Evolutionary conservation across 345 rosid genomes (phyloP), one percentile per base, ranked within the genome.

Genomic region (Cardamine chenopodiifolia): DNA sequence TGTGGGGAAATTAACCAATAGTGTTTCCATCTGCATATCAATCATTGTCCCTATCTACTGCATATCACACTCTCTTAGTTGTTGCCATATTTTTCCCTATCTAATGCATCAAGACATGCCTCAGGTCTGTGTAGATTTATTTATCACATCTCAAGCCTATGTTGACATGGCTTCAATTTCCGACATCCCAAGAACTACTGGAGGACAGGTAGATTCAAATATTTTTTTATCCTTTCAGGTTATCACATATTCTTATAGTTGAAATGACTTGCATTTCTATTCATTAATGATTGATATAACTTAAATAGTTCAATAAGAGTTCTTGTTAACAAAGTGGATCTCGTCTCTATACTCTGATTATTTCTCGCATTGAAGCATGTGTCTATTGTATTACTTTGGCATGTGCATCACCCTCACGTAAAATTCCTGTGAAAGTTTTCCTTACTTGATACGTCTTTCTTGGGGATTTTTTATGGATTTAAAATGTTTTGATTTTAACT

Each of bases 111-210:
- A 35, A 35, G 31, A 68, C 19, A 47, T 61, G 61, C 62, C 72
- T 50, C 91, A 96, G 99, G 99, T 92, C 73, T 96, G 98, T 70
- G 98, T 96, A 70, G 99, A 96, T 66, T 60, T 96, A 74, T 96
- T 96, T 68, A 80, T 96, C 69, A 90, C 98, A 72, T 75, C 89
- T 81, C 98, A 96, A 84, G 82, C 85, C 55, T 92, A 96, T 65
- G 87, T 90, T 57, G 99, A 96, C 81, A 86, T 90, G 69, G 94
- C 97, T 68, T 96, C 99, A 39, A 80, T 90, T 68, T 86, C 96
- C 54, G 97, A 85, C 50, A 87, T 96, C 73, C 98, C 99, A 31
- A 87, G 84, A 84, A 92, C 91, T 23, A 90, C 98, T 44, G 99
- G 99, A 82, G 99, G 99, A 70, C 98, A 92, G 98, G 97, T 96